Evolutionary conservation across 2,329 filamentous ascomycete genomes (phyloP), one percentile per base, ranked within the genome.

Genomic region (Alternaria arbusti): DNA sequence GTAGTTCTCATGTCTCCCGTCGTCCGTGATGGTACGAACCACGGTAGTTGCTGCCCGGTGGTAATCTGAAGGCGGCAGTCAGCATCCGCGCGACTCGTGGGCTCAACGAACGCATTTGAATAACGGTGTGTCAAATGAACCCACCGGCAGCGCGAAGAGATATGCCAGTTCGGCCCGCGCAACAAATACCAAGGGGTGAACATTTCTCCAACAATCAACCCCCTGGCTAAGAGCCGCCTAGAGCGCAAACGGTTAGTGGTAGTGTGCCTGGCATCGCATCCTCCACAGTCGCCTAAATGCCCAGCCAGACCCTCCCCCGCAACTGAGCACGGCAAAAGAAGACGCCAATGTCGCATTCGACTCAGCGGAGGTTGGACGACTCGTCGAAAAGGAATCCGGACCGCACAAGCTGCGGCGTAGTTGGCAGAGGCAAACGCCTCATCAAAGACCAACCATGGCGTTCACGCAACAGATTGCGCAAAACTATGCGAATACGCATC

Each of bases 261-360:
- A 23, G 30, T 17, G n/a, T 25, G 17, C 54, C 47, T 68, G 59
- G 65, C 63, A 63, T 64, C 57, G 49, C 57, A 66, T 72, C 66
- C 70, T 70, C 68, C 70, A 68, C 64, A 67, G 65, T 64, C 50
- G 64, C 59, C 66, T 65, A 70, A 62, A 55, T 28, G 47, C 56
- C 54, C 57, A 57, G 26, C 30, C 50, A 26, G 49, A 52, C 49
- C 20, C 30, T 63, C 55, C 69, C 70, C 70, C 68, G 57, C 67
- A 66, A 62, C 12, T 17, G 52, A 52, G n/a, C 47, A 51, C 55
- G 30, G 58, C 40, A 62, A 64, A 65, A 55, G 64, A 51, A 57
- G 64, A 46, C 45, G 30, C 49, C 36, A 58, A 32, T 30, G 51
- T 47, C 13, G 43, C 28, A 47, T 54, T 46, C 13, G 40, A 36